These are phyloP conservation scores for Fusarium poae DNA, from an alignment of 2,329 filamentous ascomycete species.

Conservation along the genomic window DNA sequence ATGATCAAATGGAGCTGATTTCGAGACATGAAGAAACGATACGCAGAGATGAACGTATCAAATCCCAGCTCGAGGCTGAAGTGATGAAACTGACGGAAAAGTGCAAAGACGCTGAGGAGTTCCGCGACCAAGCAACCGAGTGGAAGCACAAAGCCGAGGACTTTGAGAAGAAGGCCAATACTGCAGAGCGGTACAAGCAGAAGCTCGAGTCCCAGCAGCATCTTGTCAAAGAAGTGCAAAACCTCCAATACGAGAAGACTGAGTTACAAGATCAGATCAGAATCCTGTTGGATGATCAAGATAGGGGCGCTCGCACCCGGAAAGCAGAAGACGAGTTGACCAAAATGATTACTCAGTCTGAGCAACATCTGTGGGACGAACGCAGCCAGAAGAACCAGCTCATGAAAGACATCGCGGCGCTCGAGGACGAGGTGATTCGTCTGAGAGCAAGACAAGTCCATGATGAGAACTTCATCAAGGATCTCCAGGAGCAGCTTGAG, in stretches of 20 bases:
- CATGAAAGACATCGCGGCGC: conserved; percentile 59
- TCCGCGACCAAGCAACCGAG: conserved; percentile 71
- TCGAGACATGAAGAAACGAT: conserved; percentile 71
- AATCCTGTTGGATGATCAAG: conserved; percentile 54
- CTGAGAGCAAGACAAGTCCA: conserved; percentile 61
- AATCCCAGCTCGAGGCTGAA: conserved; percentile 70
- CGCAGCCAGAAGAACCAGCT: conserved; percentile 61
- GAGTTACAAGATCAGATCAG: conserved; percentile 64
- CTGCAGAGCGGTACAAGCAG: conserved; percentile 71
- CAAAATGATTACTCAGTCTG: conserved; percentile 58
- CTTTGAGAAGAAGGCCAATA: conserved; percentile 72
- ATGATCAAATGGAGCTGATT: conserved; percentile 79
- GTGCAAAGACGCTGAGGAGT: conserved; percentile 63
- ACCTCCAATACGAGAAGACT: conserved; percentile 67
- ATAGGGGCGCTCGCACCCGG: conserved; percentile 51
- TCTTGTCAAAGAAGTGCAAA: conserved; percentile 67
- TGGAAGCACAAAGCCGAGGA: conserved; percentile 70
- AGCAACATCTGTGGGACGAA: conserved; percentile 59
- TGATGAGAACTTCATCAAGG: conserved; percentile 67
- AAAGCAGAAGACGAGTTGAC: conserved; percentile 58
- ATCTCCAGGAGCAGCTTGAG: conserved; percentile 71
- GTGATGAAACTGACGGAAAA: conserved; percentile 61
- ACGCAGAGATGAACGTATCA: conserved; percentile 52
- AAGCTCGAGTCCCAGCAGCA: conserved; percentile 70
- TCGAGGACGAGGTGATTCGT: conserved; percentile 63